phyloP scores from a whole-genome alignment of 331 rosid genomes.

The Quercus tomentella region DNA sequence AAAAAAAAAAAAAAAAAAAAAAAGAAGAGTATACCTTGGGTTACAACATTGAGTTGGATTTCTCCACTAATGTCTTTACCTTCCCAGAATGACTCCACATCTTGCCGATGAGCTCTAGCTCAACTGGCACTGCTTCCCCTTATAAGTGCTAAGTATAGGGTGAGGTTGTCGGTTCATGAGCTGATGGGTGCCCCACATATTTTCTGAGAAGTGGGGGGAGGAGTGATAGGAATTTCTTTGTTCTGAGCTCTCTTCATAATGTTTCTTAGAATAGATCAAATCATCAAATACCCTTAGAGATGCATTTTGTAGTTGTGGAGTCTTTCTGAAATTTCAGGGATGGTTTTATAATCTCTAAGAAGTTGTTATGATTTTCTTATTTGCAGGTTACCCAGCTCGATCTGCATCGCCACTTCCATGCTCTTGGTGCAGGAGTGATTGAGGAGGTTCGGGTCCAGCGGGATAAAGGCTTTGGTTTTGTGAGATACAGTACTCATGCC shows the following conservation, averaged over 20 bases:
- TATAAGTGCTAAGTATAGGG: too few species aligned
- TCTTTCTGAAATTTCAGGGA: not conserved
- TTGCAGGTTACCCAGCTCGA: conserved; percentile 77
- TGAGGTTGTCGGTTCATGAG: too few species aligned
- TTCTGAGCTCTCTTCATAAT: not conserved
- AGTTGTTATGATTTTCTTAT: not conserved
- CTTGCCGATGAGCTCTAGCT: too few species aligned
- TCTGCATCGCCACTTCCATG: conserved; percentile 89
- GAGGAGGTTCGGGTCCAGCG: conserved; percentile 98
- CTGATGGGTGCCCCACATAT: not conserved
- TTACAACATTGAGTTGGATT: not conserved
- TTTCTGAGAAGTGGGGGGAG: not conserved
- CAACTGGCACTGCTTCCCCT: too few species aligned
- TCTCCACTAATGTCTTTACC: not conserved
- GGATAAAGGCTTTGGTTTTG: conserved; percentile 97
- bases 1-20: too few species aligned
- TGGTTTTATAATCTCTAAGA: not conserved
- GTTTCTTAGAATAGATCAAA: not conserved
- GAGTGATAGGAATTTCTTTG: not conserved
- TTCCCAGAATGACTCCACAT: not conserved
- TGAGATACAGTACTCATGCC: conserved; percentile 72
- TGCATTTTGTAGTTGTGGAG: not conserved
- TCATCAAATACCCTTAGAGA: not conserved
- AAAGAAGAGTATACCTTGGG: not conserved
- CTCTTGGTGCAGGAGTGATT: conserved; percentile 88